These are phyloP conservation scores for Tephrocybe sp. DNA, from an alignment of 768 basidiomycete genomes.

Conservation along the genomic window DNA sequence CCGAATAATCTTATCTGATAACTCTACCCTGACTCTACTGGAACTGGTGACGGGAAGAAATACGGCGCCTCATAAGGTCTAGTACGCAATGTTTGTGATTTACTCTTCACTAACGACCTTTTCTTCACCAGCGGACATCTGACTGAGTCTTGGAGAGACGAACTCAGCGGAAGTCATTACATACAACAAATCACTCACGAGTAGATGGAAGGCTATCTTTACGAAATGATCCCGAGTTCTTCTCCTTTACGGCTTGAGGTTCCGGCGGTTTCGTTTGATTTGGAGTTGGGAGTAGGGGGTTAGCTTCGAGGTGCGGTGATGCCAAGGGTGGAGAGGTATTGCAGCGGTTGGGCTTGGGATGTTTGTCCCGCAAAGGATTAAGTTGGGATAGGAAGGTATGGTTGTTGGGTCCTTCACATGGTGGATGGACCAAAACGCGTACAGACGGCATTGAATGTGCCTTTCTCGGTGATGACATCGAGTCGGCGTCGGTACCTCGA, in stretches of 20 bases:
- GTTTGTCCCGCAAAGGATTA: slow-evolving; percentile 24
- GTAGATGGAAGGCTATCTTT: slow-evolving; percentile 15
- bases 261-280: slow-evolving; percentile 4
- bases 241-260: slow-evolving; percentile 10
- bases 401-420: slow-evolving; percentile 10
- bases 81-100: slow-evolving; percentile 37
- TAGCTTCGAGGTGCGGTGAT: slow-evolving; percentile 14
- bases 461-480: neutral
- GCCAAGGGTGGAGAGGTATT: slow-evolving; percentile 27
- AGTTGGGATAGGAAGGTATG: slow-evolving; percentile 21
- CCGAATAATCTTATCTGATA: slow-evolving; percentile 20
- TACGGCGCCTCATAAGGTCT: slow-evolving; percentile 65
- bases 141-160: slow-evolving; percentile 1
- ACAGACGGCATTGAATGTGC: slow-evolving; percentile 4
- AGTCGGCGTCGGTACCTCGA: neutral
- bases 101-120: slow-evolving; percentile 29
- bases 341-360: slow-evolving; percentile 20
- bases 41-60: slow-evolving; percentile 50
- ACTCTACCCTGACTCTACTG: slow-evolving; percentile 8
- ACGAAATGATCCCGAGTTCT: slow-evolving; percentile 17
- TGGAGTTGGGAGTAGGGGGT: slow-evolving; percentile 3
- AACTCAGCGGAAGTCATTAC: neutral
- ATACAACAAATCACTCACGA: slow-evolving; percentile 5
- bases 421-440: slow-evolving; percentile 11
- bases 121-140: slow-evolving; percentile 9